Conservation (phyloP, 495 filamentous ascomycete genomes). For the Neurospora tetraspora region DNA sequence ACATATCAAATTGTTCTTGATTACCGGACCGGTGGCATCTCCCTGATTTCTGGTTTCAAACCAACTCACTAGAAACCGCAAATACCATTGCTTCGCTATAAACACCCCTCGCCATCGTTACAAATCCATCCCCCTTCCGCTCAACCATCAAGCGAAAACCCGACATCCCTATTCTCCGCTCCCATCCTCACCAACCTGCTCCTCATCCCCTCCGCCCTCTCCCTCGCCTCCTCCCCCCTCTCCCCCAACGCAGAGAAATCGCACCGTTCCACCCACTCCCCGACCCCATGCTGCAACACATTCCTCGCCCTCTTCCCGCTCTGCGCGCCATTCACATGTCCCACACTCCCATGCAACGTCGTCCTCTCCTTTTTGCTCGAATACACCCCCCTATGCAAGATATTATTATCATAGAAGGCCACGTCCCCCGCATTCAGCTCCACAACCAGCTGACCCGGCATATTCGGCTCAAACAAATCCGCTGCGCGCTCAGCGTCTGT, state of each 20-base stretch:
- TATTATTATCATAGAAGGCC: slow-evolving; percentile 84
- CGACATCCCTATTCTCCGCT: slow-evolving; percentile 45
- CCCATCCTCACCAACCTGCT: slow-evolving; percentile 49
- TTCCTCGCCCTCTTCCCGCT: slow-evolving; percentile 55
- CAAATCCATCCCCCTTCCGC: neutral
- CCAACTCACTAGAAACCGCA: neutral
- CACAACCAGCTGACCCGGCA: slow-evolving; percentile 56
- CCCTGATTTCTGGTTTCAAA: neutral
- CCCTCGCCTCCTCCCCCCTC: slow-evolving; percentile 33
- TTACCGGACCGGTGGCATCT: neutral
- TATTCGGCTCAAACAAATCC: slow-evolving; percentile 40
- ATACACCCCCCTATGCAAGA: slow-evolving; percentile 74
- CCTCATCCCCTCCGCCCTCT: slow-evolving; percentile 45
- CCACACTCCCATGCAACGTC: slow-evolving; percentile 77
- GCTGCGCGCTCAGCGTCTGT: slow-evolving; percentile 56
- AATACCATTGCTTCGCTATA: neutral
- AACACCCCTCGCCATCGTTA: neutral
- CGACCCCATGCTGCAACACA: slow-evolving; percentile 78
- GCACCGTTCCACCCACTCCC: slow-evolving; percentile 54
- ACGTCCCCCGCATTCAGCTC: slow-evolving; percentile 58
- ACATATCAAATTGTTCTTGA: neutral
- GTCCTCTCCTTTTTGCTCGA: slow-evolving; percentile 47
- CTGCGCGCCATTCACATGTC: slow-evolving; percentile 36
- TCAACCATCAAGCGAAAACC: slow-evolving; percentile 37
- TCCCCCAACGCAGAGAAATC: slow-evolving; percentile 42